Evolutionary conservation across 2,329 filamentous ascomycete genomes (phyloP).

Genomic region (Alternaria rosae): DNA sequence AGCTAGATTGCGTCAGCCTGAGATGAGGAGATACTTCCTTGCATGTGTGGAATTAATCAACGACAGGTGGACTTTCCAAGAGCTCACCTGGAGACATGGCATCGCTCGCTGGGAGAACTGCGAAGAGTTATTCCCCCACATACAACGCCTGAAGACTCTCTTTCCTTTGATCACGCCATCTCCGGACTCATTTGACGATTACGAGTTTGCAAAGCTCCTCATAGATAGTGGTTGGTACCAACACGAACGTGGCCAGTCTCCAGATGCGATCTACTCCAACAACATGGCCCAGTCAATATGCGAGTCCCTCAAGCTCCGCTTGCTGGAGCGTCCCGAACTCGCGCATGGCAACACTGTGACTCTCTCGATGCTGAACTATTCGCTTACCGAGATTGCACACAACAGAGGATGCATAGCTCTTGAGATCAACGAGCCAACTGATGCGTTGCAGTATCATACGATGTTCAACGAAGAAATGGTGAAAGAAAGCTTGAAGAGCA

Average conservation of each 20-base stretch:
- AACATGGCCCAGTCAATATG: slow-evolving; percentile 23
- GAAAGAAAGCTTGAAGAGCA: no score
- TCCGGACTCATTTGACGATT: slow-evolving; percentile 6
- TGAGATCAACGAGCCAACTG: no score
- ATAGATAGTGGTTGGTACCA: slow-evolving; percentile 23
- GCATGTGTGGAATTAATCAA: slow-evolving; percentile 13
- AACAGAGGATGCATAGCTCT: no score
- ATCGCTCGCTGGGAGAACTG: slow-evolving; percentile 15
- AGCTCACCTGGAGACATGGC: slow-evolving; percentile 19
- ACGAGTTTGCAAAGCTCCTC: slow-evolving; percentile 14
- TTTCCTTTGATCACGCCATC: not conserved
- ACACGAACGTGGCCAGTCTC: slow-evolving; percentile 19
- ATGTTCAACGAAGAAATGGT: no score
- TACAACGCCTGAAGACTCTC: slow-evolving; percentile 7
- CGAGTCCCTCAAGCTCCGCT: slow-evolving; percentile 14
- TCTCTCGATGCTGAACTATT: not conserved
- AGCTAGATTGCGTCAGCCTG: not conserved
- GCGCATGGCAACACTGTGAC: not conserved
- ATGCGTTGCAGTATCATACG: no score
- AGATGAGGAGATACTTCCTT: slow-evolving; percentile 3
- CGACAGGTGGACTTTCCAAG: slow-evolving; percentile 18
- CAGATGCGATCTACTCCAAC: slow-evolving; percentile 12
- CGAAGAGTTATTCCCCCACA: slow-evolving; percentile 21
- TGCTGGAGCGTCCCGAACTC: not conserved
- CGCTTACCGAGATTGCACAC: not conserved